Evolutionary conservation across 805 yeast species (phyloP).

Genomic region (Citeromyces matritensis): DNA sequence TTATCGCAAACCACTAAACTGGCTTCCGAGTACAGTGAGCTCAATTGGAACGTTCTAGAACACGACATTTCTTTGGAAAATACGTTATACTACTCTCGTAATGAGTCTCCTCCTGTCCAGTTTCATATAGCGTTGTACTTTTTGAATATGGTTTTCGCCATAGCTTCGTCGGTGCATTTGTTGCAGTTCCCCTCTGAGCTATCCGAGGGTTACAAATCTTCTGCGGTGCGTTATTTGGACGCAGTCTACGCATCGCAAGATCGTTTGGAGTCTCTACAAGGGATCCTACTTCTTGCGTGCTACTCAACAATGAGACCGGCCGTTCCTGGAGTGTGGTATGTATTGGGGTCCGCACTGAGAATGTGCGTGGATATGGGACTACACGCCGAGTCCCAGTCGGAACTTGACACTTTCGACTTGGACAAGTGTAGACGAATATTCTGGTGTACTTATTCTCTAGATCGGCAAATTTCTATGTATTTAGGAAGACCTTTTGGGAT

Average conservation of each 20-base stretch:
- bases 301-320: slow-evolving; percentile 84
- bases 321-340: slow-evolving; percentile 87
- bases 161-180: slow-evolving; percentile 63
- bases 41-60: slow-evolving; percentile 17
- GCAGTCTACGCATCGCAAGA: slow-evolving; percentile 41
- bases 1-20: slow-evolving; percentile 35
- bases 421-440: slow-evolving; percentile 68
- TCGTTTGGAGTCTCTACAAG: slow-evolving; percentile 59
- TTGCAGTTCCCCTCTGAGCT: slow-evolving; percentile 49
- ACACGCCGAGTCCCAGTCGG: slow-evolving; percentile 43
- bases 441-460: slow-evolving; percentile 84
- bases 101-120: slow-evolving; percentile 26
- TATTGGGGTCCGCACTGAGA: slow-evolving; percentile 66
- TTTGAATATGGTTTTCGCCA: slow-evolving; percentile 64
- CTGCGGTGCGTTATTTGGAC: slow-evolving; percentile 47
- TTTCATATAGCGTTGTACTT: slow-evolving; percentile 49
- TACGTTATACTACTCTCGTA: slow-evolving; percentile 23
- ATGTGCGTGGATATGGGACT: slow-evolving; percentile 74
- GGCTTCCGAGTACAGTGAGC: slow-evolving; percentile 40
- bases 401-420: slow-evolving; percentile 34
- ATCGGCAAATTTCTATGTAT: slow-evolving; percentile 75
- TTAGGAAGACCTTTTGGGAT: slow-evolving; percentile 82
- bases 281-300: slow-evolving; percentile 48
- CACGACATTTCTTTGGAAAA: slow-evolving; percentile 14
- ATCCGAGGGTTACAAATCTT: slow-evolving; percentile 54